Percentiles rank a stretch among this genome's conserved stretches.
Conservation (phyloP, 2,329 filamentous ascomycete species). For the Setomelanomma holmii region DNA sequence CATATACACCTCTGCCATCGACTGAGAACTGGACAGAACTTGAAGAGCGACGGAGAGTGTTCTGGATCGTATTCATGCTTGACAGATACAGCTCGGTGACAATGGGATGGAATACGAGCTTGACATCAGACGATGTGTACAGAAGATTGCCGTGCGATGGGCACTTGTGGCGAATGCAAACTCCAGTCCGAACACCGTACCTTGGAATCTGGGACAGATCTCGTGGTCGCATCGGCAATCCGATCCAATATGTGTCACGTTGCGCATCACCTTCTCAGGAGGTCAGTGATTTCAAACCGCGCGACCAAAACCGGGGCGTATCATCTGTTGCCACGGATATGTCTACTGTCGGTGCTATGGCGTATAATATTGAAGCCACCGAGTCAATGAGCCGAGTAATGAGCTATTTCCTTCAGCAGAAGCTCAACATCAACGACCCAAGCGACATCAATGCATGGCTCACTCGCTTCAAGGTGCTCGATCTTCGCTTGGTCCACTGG, state of each 20-base stretch:
- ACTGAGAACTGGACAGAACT: slow-evolving; percentile 23
- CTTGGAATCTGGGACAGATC: slow-evolving; percentile 33
- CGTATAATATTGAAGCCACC: slow-evolving; percentile 27
- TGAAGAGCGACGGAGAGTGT: slow-evolving; percentile 25
- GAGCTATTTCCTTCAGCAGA: slow-evolving; percentile 28
- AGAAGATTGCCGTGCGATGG: slow-evolving; percentile 27
- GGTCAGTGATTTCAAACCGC: background rate
- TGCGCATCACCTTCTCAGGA: slow-evolving; percentile 7
- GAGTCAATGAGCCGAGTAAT: slow-evolving; percentile 29
- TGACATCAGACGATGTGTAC: slow-evolving; percentile 27
- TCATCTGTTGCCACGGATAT: slow-evolving; percentile 12
- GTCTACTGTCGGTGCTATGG: slow-evolving; percentile 27
- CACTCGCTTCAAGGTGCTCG: slow-evolving; percentile 30
- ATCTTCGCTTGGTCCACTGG: slow-evolving; percentile 27
- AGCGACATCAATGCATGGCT: slow-evolving; percentile 24
- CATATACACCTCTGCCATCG: slow-evolving; percentile 10
- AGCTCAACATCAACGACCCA: slow-evolving; percentile 19
- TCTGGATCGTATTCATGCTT: slow-evolving; percentile 28
- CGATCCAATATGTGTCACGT: slow-evolving; percentile 18
- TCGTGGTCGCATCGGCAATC: slow-evolving; percentile 22
- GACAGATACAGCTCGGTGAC: slow-evolving; percentile 26
- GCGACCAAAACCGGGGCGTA: background rate
- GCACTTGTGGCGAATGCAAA: slow-evolving; percentile 25
- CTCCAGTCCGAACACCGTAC: slow-evolving; percentile 22
- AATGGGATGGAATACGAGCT: slow-evolving; percentile 26